phyloP scores from a whole-genome alignment of 768 basidiomycete species.

The Tylopilus sp. region DNA sequence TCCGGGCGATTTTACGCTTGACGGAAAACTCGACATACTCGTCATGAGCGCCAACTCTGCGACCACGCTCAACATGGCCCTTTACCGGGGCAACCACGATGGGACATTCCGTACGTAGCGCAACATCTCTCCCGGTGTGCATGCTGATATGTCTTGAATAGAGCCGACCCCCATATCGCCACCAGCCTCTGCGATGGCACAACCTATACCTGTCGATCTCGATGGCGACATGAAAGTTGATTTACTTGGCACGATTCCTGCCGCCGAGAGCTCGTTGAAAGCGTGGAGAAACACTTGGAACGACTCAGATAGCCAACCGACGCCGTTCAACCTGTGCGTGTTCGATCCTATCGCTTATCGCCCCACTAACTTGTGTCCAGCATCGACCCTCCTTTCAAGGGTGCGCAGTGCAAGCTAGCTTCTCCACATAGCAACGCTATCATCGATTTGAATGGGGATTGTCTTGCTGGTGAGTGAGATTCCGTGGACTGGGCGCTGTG shows the following conservation, averaged over 20 bases:
- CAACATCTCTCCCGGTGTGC: neutral
- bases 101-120: slow-evolving; percentile 62
- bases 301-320: slow-evolving; percentile 44
- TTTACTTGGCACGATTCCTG: slow-evolving; percentile 64
- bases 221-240: slow-evolving; percentile 90
- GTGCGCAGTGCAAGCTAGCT: slow-evolving; percentile 65
- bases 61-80: slow-evolving; percentile 56
- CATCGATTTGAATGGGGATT: slow-evolving; percentile 93
- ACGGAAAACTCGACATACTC: slow-evolving; percentile 86
- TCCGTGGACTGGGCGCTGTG: neutral
- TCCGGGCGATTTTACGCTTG: slow-evolving; percentile 91
- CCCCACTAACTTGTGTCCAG: slow-evolving; percentile 33
- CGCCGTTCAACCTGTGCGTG: slow-evolving; percentile 67
- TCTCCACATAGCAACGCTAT: slow-evolving; percentile 94
- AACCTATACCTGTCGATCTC: slow-evolving; percentile 85
- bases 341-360: neutral
- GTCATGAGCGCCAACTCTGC: slow-evolving; percentile 69
- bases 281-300: slow-evolving; percentile 86
- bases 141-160: neutral
- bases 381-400: slow-evolving; percentile 55
- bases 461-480: slow-evolving; percentile 66
- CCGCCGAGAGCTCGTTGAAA: slow-evolving; percentile 42
- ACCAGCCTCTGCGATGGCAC: slow-evolving; percentile 63
- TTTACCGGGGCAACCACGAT: slow-evolving; percentile 63
- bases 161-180: slow-evolving; percentile 43